Evolutionary conservation across 495 filamentous ascomycete genomes (phyloP).

Genomic region (Penicillium angulare): DNA sequence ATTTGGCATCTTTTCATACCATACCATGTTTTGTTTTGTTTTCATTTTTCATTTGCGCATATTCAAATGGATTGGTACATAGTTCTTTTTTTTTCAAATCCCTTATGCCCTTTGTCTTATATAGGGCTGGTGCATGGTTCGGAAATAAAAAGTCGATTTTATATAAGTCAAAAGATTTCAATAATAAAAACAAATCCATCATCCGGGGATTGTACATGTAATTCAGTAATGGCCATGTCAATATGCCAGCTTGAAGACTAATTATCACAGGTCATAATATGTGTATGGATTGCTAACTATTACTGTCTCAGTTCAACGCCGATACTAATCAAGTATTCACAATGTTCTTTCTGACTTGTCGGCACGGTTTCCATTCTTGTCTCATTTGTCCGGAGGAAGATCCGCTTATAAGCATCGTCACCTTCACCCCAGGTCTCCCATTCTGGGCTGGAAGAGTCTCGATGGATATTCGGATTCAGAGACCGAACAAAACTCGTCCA

Average conservation of each 20-base stretch:
- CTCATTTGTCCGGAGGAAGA: slow-evolving; percentile 55
- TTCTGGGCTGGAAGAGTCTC: slow-evolving; percentile 37
- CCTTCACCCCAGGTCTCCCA: slow-evolving; percentile 48
- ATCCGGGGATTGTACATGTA: no score
- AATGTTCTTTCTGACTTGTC: slow-evolving; percentile 43
- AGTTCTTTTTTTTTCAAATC: slow-evolving; percentile 15
- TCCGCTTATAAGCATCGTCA: slow-evolving; percentile 33
- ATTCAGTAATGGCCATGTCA: no score
- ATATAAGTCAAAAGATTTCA: no score
- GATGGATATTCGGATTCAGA: slow-evolving; percentile 61
- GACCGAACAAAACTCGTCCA: slow-evolving; percentile 67
- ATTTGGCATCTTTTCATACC: neutral
- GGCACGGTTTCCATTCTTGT: slow-evolving; percentile 59
- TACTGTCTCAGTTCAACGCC: slow-evolving; percentile 52
- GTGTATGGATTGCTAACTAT: no score
- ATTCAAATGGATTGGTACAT: slow-evolving; percentile 25
- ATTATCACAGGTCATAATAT: no score
- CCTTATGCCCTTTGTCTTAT: slow-evolving; percentile 4
- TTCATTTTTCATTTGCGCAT: slow-evolving; percentile 12
- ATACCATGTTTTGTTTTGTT: slow-evolving; percentile 13
- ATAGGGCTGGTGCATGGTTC: slow-evolving; percentile 21
- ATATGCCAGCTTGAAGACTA: no score
- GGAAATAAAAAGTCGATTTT: slow-evolving; percentile 29
- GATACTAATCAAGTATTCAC: slow-evolving; percentile 53
- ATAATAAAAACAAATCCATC: no score